Conservation (phyloP, 257 asterid genomes). For the Avicennia marina region DNA sequence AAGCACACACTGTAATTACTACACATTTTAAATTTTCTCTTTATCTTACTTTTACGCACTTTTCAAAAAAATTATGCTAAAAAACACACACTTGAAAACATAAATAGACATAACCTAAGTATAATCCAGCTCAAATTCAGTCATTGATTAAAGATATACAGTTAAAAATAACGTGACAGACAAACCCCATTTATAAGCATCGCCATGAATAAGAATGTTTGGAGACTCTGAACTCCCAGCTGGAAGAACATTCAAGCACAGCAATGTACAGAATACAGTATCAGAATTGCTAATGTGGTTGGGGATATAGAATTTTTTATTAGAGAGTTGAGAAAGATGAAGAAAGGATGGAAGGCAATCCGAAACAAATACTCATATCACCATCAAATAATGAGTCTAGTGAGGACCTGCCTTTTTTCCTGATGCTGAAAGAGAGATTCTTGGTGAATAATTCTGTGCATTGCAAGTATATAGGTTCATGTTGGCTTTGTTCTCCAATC, state of each 20-base stretch:
- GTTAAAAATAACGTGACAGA: neutral
- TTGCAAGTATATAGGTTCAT: neutral
- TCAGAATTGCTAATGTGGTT: constrained; percentile 18
- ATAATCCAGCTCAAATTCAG: neutral
- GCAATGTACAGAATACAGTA: constrained; percentile 23
- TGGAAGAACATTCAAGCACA: constrained; percentile 16
- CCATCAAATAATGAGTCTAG: constrained; percentile 10
- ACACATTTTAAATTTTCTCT: no score
- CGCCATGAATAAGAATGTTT: neutral
- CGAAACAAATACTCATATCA: constrained; percentile 15
- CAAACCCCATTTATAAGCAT: constrained; percentile 1
- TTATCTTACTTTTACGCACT: no score
- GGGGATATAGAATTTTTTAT: constrained; percentile 20
- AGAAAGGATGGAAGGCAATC: constrained; percentile 19
- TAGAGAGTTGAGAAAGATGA: constrained; percentile 14
- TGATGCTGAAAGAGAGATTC: neutral
- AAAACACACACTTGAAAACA: no score
- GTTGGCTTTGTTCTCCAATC: neutral
- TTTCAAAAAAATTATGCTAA: no score
- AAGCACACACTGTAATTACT: no score
- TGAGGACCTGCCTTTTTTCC: constrained; percentile 3
- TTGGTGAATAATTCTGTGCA: neutral
- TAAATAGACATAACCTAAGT: no score
- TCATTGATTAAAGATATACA: constrained; percentile 9
- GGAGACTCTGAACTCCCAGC: neutral